These are phyloP conservation scores for Parastagonospora avenae DNA, from an alignment of 2,329 filamentous ascomycete genomes.

Conservation along the genomic window DNA sequence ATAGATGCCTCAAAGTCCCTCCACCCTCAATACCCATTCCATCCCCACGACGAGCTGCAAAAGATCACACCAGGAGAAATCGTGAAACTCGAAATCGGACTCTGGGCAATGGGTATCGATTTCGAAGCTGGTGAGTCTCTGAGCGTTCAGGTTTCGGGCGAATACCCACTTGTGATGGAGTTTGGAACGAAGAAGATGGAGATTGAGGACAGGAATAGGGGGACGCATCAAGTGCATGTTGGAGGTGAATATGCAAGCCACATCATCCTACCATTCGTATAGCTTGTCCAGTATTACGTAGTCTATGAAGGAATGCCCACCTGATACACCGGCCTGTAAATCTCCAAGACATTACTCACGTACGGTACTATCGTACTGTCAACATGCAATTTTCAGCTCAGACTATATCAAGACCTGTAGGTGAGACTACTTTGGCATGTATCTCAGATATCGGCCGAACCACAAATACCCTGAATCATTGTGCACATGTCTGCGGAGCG, in stretches of 20 bases:
- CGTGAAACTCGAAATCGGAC: constrained; percentile 26
- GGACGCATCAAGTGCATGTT: constrained; percentile 11
- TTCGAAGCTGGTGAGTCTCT: constrained; percentile 44
- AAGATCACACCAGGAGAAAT: constrained; percentile 44
- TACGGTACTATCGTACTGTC: too few relatives aligned
- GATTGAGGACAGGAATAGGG: constrained; percentile 9
- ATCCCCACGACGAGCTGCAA: constrained; percentile 49
- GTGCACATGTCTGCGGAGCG: too few relatives aligned
- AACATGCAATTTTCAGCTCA: too few relatives aligned
- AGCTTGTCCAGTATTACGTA: background rate
- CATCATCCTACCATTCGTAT: background rate
- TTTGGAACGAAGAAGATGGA: constrained; percentile 6
- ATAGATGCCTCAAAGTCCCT: constrained; percentile 12
- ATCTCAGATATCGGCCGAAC: too few relatives aligned
- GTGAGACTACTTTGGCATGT: too few relatives aligned
- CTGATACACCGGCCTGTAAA: too few relatives aligned
- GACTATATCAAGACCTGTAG: too few relatives aligned
- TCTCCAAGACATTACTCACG: too few relatives aligned
- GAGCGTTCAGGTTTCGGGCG: constrained; percentile 6
- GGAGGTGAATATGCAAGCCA: constrained; percentile 8
- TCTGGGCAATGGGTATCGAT: constrained; percentile 46
- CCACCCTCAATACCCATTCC: constrained; percentile 31
- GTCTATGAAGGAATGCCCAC: too few relatives aligned
- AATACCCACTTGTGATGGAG: constrained; percentile 12
- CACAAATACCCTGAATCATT: too few relatives aligned